Evolutionary conservation across 2,329 filamentous ascomycete species (phyloP).

Genomic region (Colletotrichum plurivorum): DNA sequence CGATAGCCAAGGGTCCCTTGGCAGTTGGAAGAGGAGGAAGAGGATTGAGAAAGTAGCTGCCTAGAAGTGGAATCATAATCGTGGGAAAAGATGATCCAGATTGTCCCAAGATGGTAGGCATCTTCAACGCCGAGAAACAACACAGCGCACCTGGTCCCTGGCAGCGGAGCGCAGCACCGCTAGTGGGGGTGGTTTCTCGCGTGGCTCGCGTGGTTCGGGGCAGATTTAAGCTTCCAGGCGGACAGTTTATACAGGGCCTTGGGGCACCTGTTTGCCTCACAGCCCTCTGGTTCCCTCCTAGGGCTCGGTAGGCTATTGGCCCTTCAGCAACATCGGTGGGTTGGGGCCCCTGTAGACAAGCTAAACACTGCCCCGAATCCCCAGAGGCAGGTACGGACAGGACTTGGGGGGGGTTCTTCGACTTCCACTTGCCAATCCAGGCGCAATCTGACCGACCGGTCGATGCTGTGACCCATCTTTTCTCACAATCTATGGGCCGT

Average conservation of each 20-base stretch:
- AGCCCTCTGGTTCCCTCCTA: slow-evolving; percentile 21
- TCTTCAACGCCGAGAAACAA: too few species aligned
- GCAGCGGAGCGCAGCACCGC: not conserved
- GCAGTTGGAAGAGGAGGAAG: not conserved
- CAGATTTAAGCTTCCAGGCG: slow-evolving; percentile 22
- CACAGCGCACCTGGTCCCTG: too few species aligned
- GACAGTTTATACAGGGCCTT: not conserved
- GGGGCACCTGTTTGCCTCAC: not conserved
- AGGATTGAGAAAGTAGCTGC: not conserved
- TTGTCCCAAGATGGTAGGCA: not conserved
- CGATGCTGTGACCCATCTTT: not conserved
- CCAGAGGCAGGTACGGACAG: too few species aligned
- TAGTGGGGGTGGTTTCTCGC: not conserved
- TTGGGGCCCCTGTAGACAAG: too few species aligned
- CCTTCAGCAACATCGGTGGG: too few species aligned
- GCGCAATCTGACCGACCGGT: too few species aligned
- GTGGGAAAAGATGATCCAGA: not conserved
- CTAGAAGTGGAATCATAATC: slow-evolving; percentile 14
- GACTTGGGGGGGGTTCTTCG: not conserved
- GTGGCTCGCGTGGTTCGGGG: not conserved
- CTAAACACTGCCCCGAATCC: not conserved
- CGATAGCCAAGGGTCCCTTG: too few species aligned
- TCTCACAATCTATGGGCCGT: not conserved
- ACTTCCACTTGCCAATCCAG: not conserved
- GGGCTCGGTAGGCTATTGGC: not conserved